These are phyloP conservation scores for Pythium aristosporum DNA, from an alignment of 352 stramenopile genomes.

Conservation along the genomic window DNA sequence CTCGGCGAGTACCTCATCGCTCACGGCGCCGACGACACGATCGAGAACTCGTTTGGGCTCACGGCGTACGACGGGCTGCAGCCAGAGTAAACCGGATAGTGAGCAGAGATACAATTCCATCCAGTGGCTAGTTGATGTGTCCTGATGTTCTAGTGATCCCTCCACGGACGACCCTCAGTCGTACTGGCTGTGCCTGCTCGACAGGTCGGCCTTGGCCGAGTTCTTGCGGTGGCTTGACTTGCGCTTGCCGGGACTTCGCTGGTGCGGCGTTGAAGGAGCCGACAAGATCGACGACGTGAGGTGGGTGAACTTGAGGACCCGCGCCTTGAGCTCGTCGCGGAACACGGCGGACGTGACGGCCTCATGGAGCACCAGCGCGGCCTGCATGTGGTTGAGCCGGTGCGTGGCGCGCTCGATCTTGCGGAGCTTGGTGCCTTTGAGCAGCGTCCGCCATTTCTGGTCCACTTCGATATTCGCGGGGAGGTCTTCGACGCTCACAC, in stretches of 20 bases:
- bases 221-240: conserved; percentile 5
- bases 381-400: conserved; percentile 52
- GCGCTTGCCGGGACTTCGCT: neutral
- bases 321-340: conserved; percentile 52
- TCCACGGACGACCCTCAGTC: too few relatives aligned
- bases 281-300: conserved; percentile 29
- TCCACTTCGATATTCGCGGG: conserved; percentile 47
- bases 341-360: conserved; percentile 56
- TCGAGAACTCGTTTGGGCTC: conserved; percentile 93
- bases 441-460: conserved; percentile 50
- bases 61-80: conserved; percentile 92
- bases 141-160: too few relatives aligned
- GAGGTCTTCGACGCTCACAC: conserved; percentile 40
- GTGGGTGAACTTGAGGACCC: conserved; percentile 49
- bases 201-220: conserved; percentile 1
- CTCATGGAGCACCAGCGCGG: conserved; percentile 46
- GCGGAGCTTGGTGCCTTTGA: conserved; percentile 51
- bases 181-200: neutral
- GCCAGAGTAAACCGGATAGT: conserved; percentile 36
- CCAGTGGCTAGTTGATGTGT: too few relatives aligned
- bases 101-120: neutral
- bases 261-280: neutral
- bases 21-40: conserved; percentile 91
- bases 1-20: conserved; percentile 62
- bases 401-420: conserved; percentile 49